A percentile compares a stretch with the other conserved stretches of the same genome.
phyloP scores from a whole-genome alignment of 768 basidiomycete genomes.

The Hydnum rufescens region DNA sequence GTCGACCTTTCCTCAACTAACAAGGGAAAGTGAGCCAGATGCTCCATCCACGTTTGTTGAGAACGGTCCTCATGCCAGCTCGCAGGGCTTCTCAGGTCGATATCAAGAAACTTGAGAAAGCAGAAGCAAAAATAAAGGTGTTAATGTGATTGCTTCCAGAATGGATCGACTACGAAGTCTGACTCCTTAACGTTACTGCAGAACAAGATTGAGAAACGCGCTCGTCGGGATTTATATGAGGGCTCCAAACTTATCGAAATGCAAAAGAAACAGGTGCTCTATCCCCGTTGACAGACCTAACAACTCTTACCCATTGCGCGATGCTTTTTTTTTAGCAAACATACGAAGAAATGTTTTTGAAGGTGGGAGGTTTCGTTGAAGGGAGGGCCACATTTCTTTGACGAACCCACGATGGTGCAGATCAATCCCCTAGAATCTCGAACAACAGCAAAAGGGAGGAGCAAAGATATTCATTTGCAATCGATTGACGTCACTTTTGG shows the following conservation, averaged over 20 bases:
- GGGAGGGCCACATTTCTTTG: slow-evolving; percentile 1
- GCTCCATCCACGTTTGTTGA: background rate
- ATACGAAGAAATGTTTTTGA: slow-evolving; percentile 99
- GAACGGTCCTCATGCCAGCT: slow-evolving; percentile 6
- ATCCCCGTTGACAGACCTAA: background rate
- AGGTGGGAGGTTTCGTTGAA: slow-evolving; percentile 26
- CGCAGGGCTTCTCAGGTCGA: slow-evolving; percentile 74
- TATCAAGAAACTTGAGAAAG: slow-evolving; percentile 89
- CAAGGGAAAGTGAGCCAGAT: slow-evolving; percentile 62
- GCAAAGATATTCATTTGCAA: slow-evolving; percentile 88
- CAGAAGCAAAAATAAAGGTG: slow-evolving; percentile 87
- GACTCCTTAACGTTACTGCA: slow-evolving; percentile 14
- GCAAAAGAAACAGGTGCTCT: slow-evolving; percentile 62
- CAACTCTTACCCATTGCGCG: background rate
- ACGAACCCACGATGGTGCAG: slow-evolving; percentile 20
- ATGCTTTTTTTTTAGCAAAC: slow-evolving; percentile 44
- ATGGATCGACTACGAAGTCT: background rate
- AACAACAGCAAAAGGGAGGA: slow-evolving; percentile 70
- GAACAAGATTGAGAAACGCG: slow-evolving; percentile 97
- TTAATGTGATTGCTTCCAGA: slow-evolving; percentile 1
- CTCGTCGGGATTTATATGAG: slow-evolving; percentile 77
- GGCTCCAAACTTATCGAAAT: slow-evolving; percentile 90
- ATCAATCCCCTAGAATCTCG: slow-evolving; percentile 84
- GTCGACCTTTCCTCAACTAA: slow-evolving; percentile 84
- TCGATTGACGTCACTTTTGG: slow-evolving; percentile 94